A percentile compares a stretch with the other conserved stretches of the same genome.
Conservation (phyloP, 2,329 filamentous ascomycete species). For the Emmonsiellopsis sp. region DNA sequence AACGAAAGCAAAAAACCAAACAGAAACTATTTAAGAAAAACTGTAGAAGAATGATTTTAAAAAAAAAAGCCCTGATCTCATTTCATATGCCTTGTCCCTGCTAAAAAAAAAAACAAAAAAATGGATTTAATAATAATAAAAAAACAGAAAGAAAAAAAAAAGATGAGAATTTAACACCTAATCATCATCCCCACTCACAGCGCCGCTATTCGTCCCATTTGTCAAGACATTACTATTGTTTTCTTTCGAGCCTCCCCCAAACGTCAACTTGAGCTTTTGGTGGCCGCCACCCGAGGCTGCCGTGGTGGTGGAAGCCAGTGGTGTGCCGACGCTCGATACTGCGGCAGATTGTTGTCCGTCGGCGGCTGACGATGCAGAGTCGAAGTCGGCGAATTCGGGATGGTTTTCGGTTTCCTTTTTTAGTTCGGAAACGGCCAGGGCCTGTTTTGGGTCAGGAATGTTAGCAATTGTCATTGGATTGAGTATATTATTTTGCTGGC, state of each 20-base stretch:
- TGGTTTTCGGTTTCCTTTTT: slow-evolving; percentile 46
- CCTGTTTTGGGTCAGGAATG: slow-evolving; percentile 21
- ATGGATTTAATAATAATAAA: background rate
- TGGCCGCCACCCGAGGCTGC: slow-evolving; percentile 45
- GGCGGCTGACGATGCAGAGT: slow-evolving; percentile 36
- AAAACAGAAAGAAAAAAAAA: background rate
- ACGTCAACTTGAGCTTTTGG: slow-evolving; percentile 59
- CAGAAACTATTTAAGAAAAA: background rate
- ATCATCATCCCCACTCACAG: slow-evolving; percentile 25
- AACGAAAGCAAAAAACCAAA: too few relatives aligned
- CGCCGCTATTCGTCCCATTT: slow-evolving; percentile 24
- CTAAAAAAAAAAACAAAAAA: background rate
- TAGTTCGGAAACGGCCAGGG: slow-evolving; percentile 45
- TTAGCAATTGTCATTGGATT: slow-evolving; percentile 10
- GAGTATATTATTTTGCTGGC: slow-evolving; percentile 22
- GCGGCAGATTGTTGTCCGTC: slow-evolving; percentile 44
- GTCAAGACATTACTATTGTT: slow-evolving; percentile 23
- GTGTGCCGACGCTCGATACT: slow-evolving; percentile 47
- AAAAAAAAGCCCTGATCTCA: background rate
- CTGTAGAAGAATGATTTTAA: background rate
- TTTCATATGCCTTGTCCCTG: too few relatives aligned
- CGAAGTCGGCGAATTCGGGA: slow-evolving; percentile 50
- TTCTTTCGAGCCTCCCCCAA: slow-evolving; percentile 33
- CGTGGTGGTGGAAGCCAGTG: slow-evolving; percentile 41
- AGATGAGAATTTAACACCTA: background rate